phyloP scores from a whole-genome alignment of 2,329 filamentous ascomycete species.

The Fusarium pseudoanthophilum region DNA sequence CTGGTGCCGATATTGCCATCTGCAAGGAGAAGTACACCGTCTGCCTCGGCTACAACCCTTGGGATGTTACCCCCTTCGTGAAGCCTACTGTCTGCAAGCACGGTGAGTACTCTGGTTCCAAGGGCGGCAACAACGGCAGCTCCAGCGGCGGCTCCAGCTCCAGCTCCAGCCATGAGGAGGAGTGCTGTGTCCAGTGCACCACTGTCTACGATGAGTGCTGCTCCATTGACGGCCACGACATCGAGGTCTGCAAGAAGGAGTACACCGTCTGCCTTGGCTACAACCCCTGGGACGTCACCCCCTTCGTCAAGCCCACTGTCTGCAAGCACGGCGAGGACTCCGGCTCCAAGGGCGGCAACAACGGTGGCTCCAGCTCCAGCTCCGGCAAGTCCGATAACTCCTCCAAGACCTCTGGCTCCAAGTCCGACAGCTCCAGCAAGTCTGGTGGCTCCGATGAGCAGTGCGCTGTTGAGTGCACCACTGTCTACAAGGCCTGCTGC shows the following conservation, averaged over 20 bases:
- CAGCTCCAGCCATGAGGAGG: slow-evolving; percentile 18
- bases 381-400: background rate
- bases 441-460: slow-evolving; percentile 15
- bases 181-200: slow-evolving; percentile 29
- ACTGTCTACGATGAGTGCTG: slow-evolving; percentile 30
- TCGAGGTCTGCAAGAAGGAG: slow-evolving; percentile 22
- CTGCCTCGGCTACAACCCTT: slow-evolving; percentile 31
- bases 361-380: background rate
- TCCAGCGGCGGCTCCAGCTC: background rate
- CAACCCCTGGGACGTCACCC: slow-evolving; percentile 15
- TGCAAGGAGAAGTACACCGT: slow-evolving; percentile 22
- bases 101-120: background rate
- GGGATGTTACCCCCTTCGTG: background rate
- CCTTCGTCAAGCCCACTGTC: slow-evolving; percentile 30
- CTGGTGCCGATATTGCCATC: too few relatives aligned
- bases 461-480: slow-evolving; percentile 18
- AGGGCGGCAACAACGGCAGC: background rate
- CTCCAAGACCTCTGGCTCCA: slow-evolving; percentile 5
- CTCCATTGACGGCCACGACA: slow-evolving; percentile 7
- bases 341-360: background rate
- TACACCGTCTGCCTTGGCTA: slow-evolving; percentile 29
- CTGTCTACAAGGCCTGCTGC: slow-evolving; percentile 29
- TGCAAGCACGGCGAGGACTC: slow-evolving; percentile 25
- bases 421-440: background rate
- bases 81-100: slow-evolving; percentile 29